Percentiles rank a stretch among this genome's conserved stretches.
phyloP scores from a whole-genome alignment of 31 red algal genomes.

The Odonthalia washingtoniensis region DNA sequence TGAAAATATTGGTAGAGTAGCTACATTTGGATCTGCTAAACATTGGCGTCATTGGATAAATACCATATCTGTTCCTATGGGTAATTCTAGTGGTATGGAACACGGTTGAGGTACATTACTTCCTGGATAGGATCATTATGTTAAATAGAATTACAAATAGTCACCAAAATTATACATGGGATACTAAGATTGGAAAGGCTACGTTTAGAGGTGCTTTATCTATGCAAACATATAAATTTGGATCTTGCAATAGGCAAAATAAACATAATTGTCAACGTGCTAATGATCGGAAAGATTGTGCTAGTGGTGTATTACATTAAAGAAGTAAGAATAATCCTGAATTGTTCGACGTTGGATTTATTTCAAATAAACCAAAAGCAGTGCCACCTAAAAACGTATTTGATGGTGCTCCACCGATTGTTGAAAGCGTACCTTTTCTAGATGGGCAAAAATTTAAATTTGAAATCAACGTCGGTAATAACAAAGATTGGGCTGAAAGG shows the following conservation, averaged over 20 bases:
- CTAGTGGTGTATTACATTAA: constrained; percentile 56
- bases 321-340: constrained; percentile 29
- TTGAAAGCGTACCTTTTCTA: constrained; percentile 33
- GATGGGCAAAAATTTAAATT: constrained; percentile 71
- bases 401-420: constrained; percentile 40
- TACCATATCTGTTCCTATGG: constrained; percentile 72
- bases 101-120: constrained; percentile 58
- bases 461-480: constrained; percentile 70
- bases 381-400: constrained; percentile 22
- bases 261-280: constrained; percentile 45
- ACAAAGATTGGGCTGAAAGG: constrained; percentile 85
- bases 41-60: constrained; percentile 73
- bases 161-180: constrained; percentile 65
- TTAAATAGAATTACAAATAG: constrained; percentile 36
- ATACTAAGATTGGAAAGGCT: constrained; percentile 49
- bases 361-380: constrained; percentile 29
- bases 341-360: constrained; percentile 72
- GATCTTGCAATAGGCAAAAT: constrained; percentile 71
- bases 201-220: constrained; percentile 64
- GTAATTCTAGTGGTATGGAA: constrained; percentile 57
- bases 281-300: constrained; percentile 48
- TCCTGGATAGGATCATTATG: constrained; percentile 70
- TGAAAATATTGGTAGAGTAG: constrained; percentile 38
- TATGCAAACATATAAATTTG: constrained; percentile 77
- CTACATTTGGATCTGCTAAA: constrained; percentile 67